Base-by-base conservation (phyloP, 805 yeast genomes). In the Barnettozyma sp. region DNA sequence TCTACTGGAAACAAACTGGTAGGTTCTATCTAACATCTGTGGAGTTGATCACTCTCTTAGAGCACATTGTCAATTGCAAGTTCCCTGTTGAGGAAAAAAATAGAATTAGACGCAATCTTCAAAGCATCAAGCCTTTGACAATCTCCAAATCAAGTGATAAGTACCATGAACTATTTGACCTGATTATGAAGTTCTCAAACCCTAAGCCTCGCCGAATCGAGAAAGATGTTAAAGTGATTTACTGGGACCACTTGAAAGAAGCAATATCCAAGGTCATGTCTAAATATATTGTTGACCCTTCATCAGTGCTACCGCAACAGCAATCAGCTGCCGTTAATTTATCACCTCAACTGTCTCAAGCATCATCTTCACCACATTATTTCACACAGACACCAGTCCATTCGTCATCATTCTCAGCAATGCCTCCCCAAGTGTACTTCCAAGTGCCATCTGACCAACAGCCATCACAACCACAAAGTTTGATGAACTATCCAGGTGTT, bases 191-290 rank as follows among this genome's bases (percentile, higher is more conserved):
- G 22, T 78, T 71, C 63, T 71, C 70, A 20, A 65, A 65, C 38
- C 86, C 86, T 2, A 64, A 74, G 44, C 86, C 86, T 5, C 59
- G 86, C 27, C 77, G 76, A 44, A 79, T 79, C 30, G 85, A 76
- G 46, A 79, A 79, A 52, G 82, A 78, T 50, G 70, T 79, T 41
- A 79, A 79, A 50, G 83, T 79, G 4, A 73, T 79, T 47, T 61
- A 63, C 18, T 79, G 86, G 86, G 48, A 52, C 15, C 63, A 66
- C 29, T 56, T 79, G 18, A 68, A 62, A 25, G 63, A 58, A 21
- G 85, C 85, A 0, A 49, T 78, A 34, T 54, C 59, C 18, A 77
- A 73, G 48, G 79, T 79, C 11, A 63, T 76, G 22, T 60, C 76
- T 22, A 79, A 79, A 54, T 79, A 79, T 24, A 49, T 50, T 6